Percentiles rank a stretch among this genome's conserved stretches.
phyloP scores from a whole-genome alignment of 1,139 yeast species.

The Yamadazyma siamensis region DNA sequence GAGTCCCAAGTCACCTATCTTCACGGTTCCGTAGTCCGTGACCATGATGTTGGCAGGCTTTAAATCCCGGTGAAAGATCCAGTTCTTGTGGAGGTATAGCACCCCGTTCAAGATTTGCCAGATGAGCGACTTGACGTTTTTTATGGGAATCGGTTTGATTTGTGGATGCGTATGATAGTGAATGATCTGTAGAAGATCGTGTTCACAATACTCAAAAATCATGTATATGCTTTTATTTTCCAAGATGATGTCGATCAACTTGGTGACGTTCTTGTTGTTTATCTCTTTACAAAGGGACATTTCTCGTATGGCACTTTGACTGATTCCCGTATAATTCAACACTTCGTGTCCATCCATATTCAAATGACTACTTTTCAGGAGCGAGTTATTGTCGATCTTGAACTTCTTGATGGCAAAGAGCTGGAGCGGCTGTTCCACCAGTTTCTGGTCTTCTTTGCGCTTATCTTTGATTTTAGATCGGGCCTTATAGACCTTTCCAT shows the following conservation, averaged over 20 bases:
- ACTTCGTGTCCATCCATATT: slow-evolving; percentile 67
- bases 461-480: slow-evolving; percentile 33
- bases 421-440: slow-evolving; percentile 17
- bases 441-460: slow-evolving; percentile 13
- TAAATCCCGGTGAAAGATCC: slow-evolving; percentile 93
- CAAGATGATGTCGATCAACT: slow-evolving; percentile 77
- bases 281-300: slow-evolving; percentile 93
- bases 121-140: slow-evolving; percentile 74
- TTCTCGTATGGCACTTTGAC: slow-evolving; percentile 94
- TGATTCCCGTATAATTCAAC: slow-evolving; percentile 87
- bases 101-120: slow-evolving; percentile 95
- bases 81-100: slow-evolving; percentile 85
- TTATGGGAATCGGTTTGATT: slow-evolving; percentile 69
- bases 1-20: slow-evolving; percentile 93
- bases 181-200: slow-evolving; percentile 87
- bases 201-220: slow-evolving; percentile 95
- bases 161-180: slow-evolving; percentile 94
- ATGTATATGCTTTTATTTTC: slow-evolving; percentile 90
- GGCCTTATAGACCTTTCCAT: slow-evolving; percentile 96
- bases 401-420: slow-evolving; percentile 89
- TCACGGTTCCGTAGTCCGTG: slow-evolving; percentile 80
- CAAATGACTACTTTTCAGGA: slow-evolving; percentile 32
- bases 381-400: slow-evolving; percentile 79
- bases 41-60: slow-evolving; percentile 99
- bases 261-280: slow-evolving; percentile 73